These are phyloP conservation scores for Diplodia intermedia DNA, from an alignment of 2,329 filamentous ascomycete species.

Conservation along the genomic window DNA sequence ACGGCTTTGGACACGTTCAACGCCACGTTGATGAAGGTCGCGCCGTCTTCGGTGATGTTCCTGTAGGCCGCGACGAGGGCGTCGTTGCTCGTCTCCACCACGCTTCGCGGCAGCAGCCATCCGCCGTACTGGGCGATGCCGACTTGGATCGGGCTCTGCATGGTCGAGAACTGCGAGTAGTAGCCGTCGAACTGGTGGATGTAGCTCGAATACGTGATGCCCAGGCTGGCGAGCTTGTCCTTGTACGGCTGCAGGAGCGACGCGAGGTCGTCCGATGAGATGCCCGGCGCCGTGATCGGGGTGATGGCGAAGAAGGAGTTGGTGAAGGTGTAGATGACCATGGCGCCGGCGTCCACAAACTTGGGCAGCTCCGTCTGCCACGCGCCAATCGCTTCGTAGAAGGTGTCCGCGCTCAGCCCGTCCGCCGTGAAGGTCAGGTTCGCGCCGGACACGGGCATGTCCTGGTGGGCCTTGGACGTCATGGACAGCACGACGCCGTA, in stretches of 20 bases:
- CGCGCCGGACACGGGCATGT: conserved; percentile 39
- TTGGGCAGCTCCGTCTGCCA: neutral
- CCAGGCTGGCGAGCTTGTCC: conserved; percentile 35
- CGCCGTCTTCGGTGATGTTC: conserved; percentile 22
- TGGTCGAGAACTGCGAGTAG: conserved; percentile 9
- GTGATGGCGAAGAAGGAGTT: conserved; percentile 33
- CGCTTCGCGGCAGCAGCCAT: conserved; percentile 33
- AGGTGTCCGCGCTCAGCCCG: neutral
- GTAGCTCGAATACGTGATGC: neutral
- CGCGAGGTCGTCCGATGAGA: neutral
- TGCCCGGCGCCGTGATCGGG: conserved; percentile 5
- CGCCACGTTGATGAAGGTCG: conserved; percentile 26
- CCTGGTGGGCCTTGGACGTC: conserved; percentile 42
- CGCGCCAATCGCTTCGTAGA: neutral
- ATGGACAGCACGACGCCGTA: conserved; percentile 44
- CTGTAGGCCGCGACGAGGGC: conserved; percentile 36
- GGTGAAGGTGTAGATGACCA: conserved; percentile 39
- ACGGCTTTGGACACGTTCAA: conserved; percentile 36
- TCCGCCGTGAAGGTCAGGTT: conserved; percentile 35
- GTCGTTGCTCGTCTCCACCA: conserved; percentile 33
- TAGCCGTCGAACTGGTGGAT: conserved; percentile 6
- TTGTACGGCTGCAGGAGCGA: conserved; percentile 38
- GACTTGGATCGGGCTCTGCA: conserved; percentile 36
- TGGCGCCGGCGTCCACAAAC: conserved; percentile 18
- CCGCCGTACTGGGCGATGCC: conserved; percentile 41